These are phyloP conservation scores for Eucalyptus grandis DNA, from an alignment of 345 rosid genomes.

Conservation along the genomic window DNA sequence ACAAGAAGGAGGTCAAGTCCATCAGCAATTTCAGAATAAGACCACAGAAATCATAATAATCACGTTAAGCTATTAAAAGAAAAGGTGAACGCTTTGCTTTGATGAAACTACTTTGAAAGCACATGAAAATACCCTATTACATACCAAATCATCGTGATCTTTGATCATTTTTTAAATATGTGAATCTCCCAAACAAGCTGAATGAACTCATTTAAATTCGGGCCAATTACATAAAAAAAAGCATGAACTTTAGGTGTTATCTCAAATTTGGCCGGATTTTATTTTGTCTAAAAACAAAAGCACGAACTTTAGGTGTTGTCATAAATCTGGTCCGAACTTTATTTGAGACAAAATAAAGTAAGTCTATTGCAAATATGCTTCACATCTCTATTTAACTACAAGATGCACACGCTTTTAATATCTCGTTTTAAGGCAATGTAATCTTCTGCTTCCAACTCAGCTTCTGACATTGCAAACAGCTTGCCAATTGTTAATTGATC, in stretches of 20 bases:
- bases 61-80: not conserved
- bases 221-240: no score
- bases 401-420: no score
- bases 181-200: not conserved
- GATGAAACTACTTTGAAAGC: not conserved
- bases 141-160: not conserved
- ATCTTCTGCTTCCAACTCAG: no score
- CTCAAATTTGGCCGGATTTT: accelerated
- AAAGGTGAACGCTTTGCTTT: not conserved
- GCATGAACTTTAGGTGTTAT: no score
- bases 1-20: not conserved
- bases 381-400: accelerated
- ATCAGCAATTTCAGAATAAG: not conserved
- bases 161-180: not conserved
- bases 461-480: no score
- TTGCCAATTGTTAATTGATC: no score
- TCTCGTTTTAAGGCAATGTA: no score
- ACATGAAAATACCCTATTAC: not conserved
- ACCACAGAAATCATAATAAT: not conserved
- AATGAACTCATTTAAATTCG: not conserved
- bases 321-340: accelerated
- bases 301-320: no score
- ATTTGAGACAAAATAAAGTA: no score
- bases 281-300: no score
- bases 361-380: no score